Evolutionary conservation across 1,284 basidiomycete species (phyloP).

Genomic region (Agaricales sp.): DNA sequence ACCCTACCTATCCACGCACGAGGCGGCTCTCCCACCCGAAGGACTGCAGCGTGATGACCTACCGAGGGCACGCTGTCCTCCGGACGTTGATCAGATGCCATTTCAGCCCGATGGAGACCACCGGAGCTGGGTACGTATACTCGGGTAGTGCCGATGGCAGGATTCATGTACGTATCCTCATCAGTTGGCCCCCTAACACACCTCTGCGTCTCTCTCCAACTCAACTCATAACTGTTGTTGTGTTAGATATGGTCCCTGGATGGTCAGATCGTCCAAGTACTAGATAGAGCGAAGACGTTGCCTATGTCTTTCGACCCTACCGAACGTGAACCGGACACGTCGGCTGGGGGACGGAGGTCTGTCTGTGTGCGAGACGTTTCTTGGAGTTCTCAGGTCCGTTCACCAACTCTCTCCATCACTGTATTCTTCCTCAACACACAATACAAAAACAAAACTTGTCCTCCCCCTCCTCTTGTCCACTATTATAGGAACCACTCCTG

Average conservation of each 20-base stretch:
- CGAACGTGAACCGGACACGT: conserved; percentile 33
- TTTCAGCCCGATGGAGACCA: conserved; percentile 88
- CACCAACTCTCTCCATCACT: conserved; percentile 1
- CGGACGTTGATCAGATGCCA: conserved; percentile 93
- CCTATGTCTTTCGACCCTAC: conserved; percentile 64
- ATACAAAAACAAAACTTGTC: neutral
- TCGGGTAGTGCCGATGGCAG: conserved; percentile 81
- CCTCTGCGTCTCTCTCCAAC: neutral
- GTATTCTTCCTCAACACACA: no score
- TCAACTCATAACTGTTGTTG: conserved; percentile 8
- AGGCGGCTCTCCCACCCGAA: conserved; percentile 64
- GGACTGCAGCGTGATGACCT: conserved; percentile 95
- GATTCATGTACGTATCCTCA: conserved; percentile 55
- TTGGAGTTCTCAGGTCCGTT: conserved; percentile 67
- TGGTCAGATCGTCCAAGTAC: conserved; percentile 72
- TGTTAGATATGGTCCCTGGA: conserved; percentile 90
- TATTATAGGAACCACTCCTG: neutral
- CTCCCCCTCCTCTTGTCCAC: neutral
- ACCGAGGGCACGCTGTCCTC: conserved; percentile 86
- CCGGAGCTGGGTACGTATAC: conserved; percentile 89
- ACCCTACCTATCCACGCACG: conserved; percentile 27
- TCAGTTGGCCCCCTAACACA: neutral
- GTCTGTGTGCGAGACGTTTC: conserved; percentile 87
- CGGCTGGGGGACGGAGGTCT: conserved; percentile 18
- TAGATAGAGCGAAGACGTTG: conserved; percentile 74